phyloP scores from a whole-genome alignment of 106 monocot species.

The Apostasia shenzhenica region DNA sequence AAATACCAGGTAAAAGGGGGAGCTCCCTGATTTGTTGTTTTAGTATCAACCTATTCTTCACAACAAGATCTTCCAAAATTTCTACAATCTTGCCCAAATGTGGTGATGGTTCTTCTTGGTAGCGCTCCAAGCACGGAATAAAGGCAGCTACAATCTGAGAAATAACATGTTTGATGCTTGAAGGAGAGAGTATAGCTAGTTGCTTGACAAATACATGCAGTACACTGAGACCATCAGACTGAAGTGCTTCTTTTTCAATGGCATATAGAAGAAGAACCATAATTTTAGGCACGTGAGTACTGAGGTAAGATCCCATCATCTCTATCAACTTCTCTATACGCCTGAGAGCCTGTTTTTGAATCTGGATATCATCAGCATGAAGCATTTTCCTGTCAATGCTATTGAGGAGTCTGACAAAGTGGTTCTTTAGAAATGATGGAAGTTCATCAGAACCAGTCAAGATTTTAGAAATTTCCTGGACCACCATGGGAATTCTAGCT shows the following conservation, averaged over 20 bases:
- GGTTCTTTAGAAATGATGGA: conserved; percentile 78
- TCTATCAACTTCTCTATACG: conserved; percentile 81
- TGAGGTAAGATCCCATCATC: conserved; percentile 92
- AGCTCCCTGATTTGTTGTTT: conserved; percentile 84
- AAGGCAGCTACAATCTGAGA: conserved; percentile 94
- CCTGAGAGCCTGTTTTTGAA: conserved; percentile 75
- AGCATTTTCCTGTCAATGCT: conserved; percentile 97
- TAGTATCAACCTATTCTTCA: conserved; percentile 49
- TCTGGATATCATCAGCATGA: conserved; percentile 51
- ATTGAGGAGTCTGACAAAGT: conserved; percentile 96
- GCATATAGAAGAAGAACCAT: conserved; percentile 91
- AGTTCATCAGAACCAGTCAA: conserved; percentile 77
- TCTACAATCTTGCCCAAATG: conserved; percentile 64
- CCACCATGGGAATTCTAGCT: conserved; percentile 55
- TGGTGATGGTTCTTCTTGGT: conserved; percentile 36
- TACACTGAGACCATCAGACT: conserved; percentile 60
- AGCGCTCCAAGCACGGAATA: conserved; percentile 77
- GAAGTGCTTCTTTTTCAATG: conserved; percentile 83
- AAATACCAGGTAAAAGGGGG: conserved; percentile 76
- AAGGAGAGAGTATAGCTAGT: conserved; percentile 68
- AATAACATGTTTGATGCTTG: conserved; percentile 80
- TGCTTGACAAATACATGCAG: conserved; percentile 83
- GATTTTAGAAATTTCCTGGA: conserved; percentile 70
- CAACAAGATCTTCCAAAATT: conserved; percentile 69
- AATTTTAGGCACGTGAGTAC: conserved; percentile 87